phyloP scores from a whole-genome alignment of 2,329 filamentous ascomycete genomes.

The Aspergillus tamarii region DNA sequence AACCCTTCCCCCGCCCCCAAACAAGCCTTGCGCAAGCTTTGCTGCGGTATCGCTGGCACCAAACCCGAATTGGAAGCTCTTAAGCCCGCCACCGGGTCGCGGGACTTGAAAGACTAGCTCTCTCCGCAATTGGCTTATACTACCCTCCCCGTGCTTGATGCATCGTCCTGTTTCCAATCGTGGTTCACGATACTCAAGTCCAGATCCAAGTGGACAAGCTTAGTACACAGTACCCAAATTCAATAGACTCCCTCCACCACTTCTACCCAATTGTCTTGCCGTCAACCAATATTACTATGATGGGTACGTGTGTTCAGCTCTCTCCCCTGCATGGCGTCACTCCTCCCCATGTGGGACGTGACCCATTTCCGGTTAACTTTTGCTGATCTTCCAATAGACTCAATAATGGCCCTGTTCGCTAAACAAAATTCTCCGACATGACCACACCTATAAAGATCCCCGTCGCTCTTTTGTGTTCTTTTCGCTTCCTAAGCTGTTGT shows the following conservation, averaged over 20 bases:
- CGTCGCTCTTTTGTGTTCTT: not conserved
- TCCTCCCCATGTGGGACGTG: conserved; percentile 7
- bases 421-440: conserved; percentile 18
- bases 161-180: not conserved
- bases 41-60: not conserved
- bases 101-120: not conserved
- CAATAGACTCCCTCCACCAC: not conserved
- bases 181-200: not conserved
- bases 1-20: conserved; percentile 18
- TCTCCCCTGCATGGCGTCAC: conserved; percentile 10
- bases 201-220: not conserved
- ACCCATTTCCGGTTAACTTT: conserved; percentile 16
- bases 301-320: not conserved
- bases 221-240: not conserved
- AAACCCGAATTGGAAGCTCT: not conserved
- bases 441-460: conserved; percentile 17
- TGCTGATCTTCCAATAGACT: conserved; percentile 22
- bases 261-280: not conserved
- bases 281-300: not conserved
- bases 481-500: not conserved
- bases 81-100: not conserved
- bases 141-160: not conserved
- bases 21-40: conserved; percentile 5
- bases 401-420: conserved; percentile 10
- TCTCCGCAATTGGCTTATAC: not conserved